phyloP scores from a whole-genome alignment of 306 rosid species.

The Cajanus cajan region DNA sequence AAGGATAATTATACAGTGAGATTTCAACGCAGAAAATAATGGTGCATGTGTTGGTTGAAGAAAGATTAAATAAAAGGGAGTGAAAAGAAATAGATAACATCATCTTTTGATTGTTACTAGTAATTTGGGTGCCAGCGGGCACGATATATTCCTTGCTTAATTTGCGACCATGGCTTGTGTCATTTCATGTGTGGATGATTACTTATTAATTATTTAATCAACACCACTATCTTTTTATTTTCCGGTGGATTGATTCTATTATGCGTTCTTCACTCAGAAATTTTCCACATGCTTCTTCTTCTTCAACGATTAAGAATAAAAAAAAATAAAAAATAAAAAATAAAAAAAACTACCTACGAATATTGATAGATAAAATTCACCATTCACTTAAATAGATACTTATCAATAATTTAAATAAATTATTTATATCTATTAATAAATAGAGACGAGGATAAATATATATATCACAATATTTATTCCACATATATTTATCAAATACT shows the following conservation, averaged over 20 bases:
- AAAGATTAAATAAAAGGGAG: not conserved
- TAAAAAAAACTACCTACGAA: no score
- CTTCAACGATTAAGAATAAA: no score
- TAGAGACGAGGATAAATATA: no score
- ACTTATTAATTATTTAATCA: not conserved
- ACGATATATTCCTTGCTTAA: constrained; percentile 8
- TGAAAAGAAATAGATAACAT: constrained; percentile 2
- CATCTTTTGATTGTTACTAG: constrained; percentile 8
- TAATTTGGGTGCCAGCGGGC: not conserved
- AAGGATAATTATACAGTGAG: no score
- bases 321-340: no score
- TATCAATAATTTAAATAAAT: no score
- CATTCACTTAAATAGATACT: no score
- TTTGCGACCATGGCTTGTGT: not conserved
- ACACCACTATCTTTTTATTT: constrained; percentile 26
- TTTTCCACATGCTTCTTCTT: not conserved
- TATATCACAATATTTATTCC: no score
- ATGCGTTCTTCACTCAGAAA: not conserved
- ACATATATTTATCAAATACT: no score
- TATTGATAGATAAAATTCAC: no score
- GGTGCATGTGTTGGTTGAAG: not conserved
- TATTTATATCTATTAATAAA: no score
- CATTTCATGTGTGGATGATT: not conserved
- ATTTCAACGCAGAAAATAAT: not conserved
- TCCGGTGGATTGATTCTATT: constrained; percentile 17